Base-by-base conservation (phyloP, 345 rosid genomes). In the Lepidium africanum region DNA sequence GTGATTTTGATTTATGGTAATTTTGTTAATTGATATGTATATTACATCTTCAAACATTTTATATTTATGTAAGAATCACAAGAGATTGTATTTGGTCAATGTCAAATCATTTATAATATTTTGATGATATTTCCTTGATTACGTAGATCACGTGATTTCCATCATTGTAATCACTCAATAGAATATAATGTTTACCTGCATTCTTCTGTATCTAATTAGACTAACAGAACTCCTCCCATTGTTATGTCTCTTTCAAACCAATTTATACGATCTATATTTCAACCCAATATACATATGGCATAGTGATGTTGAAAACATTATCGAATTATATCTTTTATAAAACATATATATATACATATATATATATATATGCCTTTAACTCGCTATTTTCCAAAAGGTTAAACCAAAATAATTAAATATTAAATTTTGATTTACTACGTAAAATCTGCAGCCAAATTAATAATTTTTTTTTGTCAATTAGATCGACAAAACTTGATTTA, bases 201-300 rank as follows among this genome's bases (percentile, higher is more conserved):
- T 45, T 46, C 12, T 35, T 16, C 38, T 32, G 70, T 47, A 47
- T 38, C 43, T 32, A 27, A 27, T 27, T 54, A 47, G 59, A 55
- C 42, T 55, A 14, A 37, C 10, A 57, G 10, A 72, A 55, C 50
- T 72, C 30, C n/a, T 63, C 30, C 35, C 52, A 30, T 48, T 64
- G 52, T 19, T 35, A 72, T 40, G 71, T 65, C 66, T 65, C 40
- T 73, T 65, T 72, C 71, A 32, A 58, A 57, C 60, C 59, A 65
- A 33, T 64, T 39, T 65, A 56, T 65, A 72, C 30, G 19, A 57
- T 65, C 30, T 36, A 48, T 19, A 40, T 40, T 49, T 65, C 66
- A 65, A 57, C 54, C 39, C 39, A 57, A 30, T 47, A 32, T 19
- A 51, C 9, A 32, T 63, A 46, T 64, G 65, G 45, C 27, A 72